Evolutionary conservation across 495 filamentous ascomycete genomes (phyloP).

Genomic region (Bathelium albidoporum): DNA sequence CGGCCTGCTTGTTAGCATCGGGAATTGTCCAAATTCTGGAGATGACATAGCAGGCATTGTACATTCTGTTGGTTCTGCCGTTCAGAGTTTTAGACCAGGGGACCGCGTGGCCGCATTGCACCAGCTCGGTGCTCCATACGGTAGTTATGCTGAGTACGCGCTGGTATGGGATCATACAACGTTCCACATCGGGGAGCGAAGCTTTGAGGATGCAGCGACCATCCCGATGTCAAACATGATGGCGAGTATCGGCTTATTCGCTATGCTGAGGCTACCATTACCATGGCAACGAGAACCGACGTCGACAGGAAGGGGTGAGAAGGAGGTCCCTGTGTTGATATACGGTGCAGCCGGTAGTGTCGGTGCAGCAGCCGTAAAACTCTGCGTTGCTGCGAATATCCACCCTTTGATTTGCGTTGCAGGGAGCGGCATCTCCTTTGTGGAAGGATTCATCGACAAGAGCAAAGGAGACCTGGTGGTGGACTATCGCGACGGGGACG

Average conservation of each 20-base stretch:
- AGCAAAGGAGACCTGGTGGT: slow-evolving; percentile 30
- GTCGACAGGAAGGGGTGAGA: neutral
- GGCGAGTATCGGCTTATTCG: slow-evolving; percentile 11
- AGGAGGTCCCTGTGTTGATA: slow-evolving; percentile 10
- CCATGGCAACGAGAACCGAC: slow-evolving; percentile 4
- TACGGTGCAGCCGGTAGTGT: slow-evolving; percentile 15
- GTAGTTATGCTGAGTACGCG: slow-evolving; percentile 12
- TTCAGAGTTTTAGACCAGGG: slow-evolving; percentile 5
- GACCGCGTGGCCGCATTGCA: slow-evolving; percentile 16
- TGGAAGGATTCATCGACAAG: slow-evolving; percentile 21
- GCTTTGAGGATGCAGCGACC: slow-evolving; percentile 11
- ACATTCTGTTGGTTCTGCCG: slow-evolving; percentile 7
- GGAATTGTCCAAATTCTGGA: slow-evolving; percentile 9
- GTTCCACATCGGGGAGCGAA: slow-evolving; percentile 6
- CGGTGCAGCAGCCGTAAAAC: slow-evolving; percentile 15
- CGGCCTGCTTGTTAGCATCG: slow-evolving; percentile 9
- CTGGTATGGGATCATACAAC: slow-evolving; percentile 9
- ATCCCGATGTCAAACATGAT: slow-evolving; percentile 12
- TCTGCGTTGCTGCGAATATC: slow-evolving; percentile 10
- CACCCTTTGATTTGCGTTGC: slow-evolving; percentile 32
- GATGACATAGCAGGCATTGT: slow-evolving; percentile 14
- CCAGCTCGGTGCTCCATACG: slow-evolving; percentile 10
- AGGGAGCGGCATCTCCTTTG: slow-evolving; percentile 20
- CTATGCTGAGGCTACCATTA: slow-evolving; percentile 9
- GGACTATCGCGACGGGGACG: slow-evolving; percentile 34